Conservation (phyloP, 495 filamentous ascomycete species). For the Cercophora newfieldiana region DNA sequence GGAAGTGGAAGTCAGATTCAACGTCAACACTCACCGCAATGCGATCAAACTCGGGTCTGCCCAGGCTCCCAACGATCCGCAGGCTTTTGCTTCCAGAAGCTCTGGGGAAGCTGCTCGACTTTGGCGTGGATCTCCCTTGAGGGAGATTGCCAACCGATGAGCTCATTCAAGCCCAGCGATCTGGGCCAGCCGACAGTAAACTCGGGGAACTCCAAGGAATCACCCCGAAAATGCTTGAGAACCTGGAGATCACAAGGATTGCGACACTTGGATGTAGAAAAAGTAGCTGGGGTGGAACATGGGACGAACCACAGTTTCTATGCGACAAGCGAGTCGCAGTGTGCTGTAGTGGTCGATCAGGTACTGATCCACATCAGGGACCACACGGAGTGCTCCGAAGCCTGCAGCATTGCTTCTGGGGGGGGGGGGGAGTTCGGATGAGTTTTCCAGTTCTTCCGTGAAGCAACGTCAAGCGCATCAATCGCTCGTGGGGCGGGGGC, state of each 20-base stretch:
- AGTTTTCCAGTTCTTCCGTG: neutral
- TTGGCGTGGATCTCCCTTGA: neutral
- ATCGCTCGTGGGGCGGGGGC: neutral
- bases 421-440: slow-evolving; percentile 7
- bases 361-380: slow-evolving; percentile 16
- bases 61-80: neutral
- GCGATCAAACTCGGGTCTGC: slow-evolving; percentile 3
- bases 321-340: slow-evolving; percentile 1
- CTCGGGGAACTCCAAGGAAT: slow-evolving; percentile 10
- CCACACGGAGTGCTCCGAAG: neutral
- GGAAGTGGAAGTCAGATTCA: slow-evolving; percentile 11
- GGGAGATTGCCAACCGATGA: slow-evolving; percentile 7
- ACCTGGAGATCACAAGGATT: slow-evolving; percentile 18
- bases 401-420: no score
- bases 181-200: slow-evolving; percentile 26
- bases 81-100: slow-evolving; percentile 12
- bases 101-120: neutral
- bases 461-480: slow-evolving; percentile 16
- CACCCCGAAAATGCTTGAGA: slow-evolving; percentile 9
- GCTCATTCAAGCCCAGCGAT: slow-evolving; percentile 19
- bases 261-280: slow-evolving; percentile 17
- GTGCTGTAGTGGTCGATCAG: slow-evolving; percentile 15
- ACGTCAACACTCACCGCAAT: slow-evolving; percentile 4
- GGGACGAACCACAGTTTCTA: slow-evolving; percentile 44
- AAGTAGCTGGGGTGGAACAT: slow-evolving; percentile 20